These are phyloP conservation scores for Globisporangium okanoganense DNA, from an alignment of 352 stramenopile species.

Conservation along the genomic window DNA sequence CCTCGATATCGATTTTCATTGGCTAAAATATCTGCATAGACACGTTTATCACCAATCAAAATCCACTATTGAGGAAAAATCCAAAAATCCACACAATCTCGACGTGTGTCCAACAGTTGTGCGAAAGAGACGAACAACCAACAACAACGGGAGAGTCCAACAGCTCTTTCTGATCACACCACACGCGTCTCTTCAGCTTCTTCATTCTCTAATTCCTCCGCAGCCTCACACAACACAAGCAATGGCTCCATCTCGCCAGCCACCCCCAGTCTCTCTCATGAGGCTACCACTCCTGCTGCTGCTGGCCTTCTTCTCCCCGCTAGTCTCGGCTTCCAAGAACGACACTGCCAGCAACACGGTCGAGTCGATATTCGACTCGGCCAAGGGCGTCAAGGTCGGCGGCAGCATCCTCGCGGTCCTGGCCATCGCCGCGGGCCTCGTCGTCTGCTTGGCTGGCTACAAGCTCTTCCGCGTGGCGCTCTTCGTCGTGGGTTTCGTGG, in stretches of 20 bases:
- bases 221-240: too few species aligned
- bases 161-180: too few species aligned
- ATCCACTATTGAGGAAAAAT: too few species aligned
- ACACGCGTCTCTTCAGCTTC: too few species aligned
- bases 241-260: not conserved
- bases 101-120: too few species aligned
- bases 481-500: constrained; percentile 52
- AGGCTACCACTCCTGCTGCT: constrained; percentile 8
- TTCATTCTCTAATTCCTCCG: too few species aligned
- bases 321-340: constrained; percentile 7
- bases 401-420: constrained; percentile 32
- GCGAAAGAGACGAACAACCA: too few species aligned
- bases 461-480: constrained; percentile 53
- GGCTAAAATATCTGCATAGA: too few species aligned
- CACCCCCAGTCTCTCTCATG: not conserved
- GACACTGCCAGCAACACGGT: constrained; percentile 24
- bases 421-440: constrained; percentile 33
- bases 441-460: constrained; percentile 57
- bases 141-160: too few species aligned
- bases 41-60: too few species aligned
- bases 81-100: too few species aligned
- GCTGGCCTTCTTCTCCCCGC: constrained; percentile 13
- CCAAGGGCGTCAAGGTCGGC: constrained; percentile 32
- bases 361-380: constrained; percentile 37
- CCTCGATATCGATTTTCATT: too few species aligned